Conservation (phyloP, 805 yeast species). For the Blastobotrys peoriensis region DNA sequence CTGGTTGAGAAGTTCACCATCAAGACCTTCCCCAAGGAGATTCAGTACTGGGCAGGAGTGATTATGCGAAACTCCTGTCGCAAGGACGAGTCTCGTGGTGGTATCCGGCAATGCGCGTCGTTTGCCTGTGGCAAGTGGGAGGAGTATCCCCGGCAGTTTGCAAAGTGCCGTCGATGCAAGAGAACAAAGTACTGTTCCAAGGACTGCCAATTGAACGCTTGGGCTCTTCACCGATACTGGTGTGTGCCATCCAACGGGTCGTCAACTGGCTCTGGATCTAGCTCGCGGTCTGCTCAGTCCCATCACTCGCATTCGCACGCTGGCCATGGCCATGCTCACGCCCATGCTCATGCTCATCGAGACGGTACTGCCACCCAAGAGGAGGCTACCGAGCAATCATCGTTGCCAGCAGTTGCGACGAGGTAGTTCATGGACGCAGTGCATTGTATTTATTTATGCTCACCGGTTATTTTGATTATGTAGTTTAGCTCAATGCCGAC, state of each 20-base stretch:
- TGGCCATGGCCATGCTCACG: neutral
- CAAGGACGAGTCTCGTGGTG: slow-evolving; percentile 78
- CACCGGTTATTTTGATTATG: neutral
- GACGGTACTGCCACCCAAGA: neutral
- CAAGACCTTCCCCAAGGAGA: slow-evolving; percentile 62
- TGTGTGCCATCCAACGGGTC: slow-evolving; percentile 35
- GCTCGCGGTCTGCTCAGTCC: neutral
- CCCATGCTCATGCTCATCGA: neutral
- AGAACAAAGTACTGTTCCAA: slow-evolving; percentile 92
- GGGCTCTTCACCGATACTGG: slow-evolving; percentile 95
- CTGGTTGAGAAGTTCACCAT: slow-evolving; percentile 86
- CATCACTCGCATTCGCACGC: neutral
- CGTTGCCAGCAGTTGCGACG: neutral
- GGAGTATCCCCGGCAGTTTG: slow-evolving; percentile 80
- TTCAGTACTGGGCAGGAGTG: slow-evolving; percentile 97
- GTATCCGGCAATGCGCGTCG: slow-evolving; percentile 91
- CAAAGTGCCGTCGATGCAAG: slow-evolving; percentile 90
- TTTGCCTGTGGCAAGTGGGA: slow-evolving; percentile 96
- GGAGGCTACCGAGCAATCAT: neutral
- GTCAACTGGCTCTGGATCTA: neutral
- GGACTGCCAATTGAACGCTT: slow-evolving; percentile 84
- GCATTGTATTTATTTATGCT: neutral
- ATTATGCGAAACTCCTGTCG: slow-evolving; percentile 95
- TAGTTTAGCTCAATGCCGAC: no score
- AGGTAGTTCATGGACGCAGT: neutral